Evolutionary conservation across 345 rosid genomes (phyloP).

Genomic region (Draba incana): DNA sequence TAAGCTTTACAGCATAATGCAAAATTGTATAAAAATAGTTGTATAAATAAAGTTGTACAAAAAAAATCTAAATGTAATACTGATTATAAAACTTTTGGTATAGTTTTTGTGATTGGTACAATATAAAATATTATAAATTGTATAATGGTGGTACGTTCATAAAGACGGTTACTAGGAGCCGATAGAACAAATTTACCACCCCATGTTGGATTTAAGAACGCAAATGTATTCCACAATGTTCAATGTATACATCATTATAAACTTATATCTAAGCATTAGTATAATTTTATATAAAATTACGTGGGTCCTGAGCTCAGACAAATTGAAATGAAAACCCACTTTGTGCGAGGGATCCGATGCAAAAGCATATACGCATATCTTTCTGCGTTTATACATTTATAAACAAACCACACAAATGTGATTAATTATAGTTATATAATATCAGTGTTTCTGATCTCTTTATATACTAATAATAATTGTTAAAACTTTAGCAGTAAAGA

Average conservation of each 20-base stretch:
- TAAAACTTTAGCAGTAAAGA: slow-evolving; percentile 29
- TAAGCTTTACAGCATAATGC: no score
- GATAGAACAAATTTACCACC: background rate
- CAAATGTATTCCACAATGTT: slow-evolving; percentile 42
- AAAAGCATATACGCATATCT: slow-evolving; percentile 31
- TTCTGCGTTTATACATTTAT: slow-evolving; percentile 19
- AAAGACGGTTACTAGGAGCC: no score
- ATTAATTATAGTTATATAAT: background rate
- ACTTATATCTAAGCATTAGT: background rate
- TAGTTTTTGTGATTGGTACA: no score
- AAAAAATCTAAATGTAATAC: no score
- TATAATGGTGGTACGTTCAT: no score
- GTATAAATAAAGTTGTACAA: no score
- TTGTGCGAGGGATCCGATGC: slow-evolving; percentile 91
- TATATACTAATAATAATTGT: background rate
- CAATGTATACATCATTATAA: background rate
- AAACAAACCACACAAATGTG: slow-evolving; percentile 4
- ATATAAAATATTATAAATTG: no score
- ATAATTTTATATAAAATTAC: slow-evolving; percentile 15
- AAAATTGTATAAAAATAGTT: no score
- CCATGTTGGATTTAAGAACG: slow-evolving; percentile 3
- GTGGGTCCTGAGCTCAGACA: slow-evolving; percentile 32
- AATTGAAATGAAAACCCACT: slow-evolving; percentile 43
- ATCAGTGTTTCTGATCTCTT: background rate
- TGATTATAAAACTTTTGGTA: no score